phyloP scores from a whole-genome alignment of 306 rosid species.

The Comarum palustre region DNA sequence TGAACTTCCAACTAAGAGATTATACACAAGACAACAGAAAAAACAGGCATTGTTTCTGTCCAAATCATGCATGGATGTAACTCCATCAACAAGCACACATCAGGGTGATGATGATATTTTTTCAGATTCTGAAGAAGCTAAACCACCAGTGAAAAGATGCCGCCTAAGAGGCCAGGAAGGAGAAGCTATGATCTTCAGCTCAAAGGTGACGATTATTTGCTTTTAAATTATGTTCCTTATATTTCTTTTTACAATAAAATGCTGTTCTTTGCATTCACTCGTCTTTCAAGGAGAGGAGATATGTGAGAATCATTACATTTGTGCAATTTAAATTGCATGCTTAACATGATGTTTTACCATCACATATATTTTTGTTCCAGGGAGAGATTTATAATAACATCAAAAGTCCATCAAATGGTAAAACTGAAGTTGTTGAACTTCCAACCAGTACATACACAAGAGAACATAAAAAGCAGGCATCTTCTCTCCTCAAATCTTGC shows the following conservation, averaged over 20 bases:
- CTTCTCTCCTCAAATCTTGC: not conserved
- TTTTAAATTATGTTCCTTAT: not conserved
- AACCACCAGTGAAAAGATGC: not conserved
- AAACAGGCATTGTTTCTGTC: not conserved
- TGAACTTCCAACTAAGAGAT: slow-evolving; percentile 5
- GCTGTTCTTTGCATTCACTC: not conserved
- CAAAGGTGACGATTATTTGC: slow-evolving; percentile 2
- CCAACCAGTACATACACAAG: not conserved
- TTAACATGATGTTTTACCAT: not conserved
- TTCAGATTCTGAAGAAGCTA: slow-evolving; percentile 3
- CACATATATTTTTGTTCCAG: not conserved
- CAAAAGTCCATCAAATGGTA: not conserved
- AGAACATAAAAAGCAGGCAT: not conserved
- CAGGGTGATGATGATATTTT: not conserved
- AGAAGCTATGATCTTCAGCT: not conserved
- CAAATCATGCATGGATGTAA: not conserved
- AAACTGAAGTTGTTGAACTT: slow-evolving; percentile 9
- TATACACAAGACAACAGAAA: slow-evolving; percentile 10
- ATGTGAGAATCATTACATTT: not conserved
- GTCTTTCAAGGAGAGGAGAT: not conserved
- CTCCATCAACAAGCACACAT: not conserved
- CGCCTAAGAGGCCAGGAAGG: slow-evolving; percentile 1
- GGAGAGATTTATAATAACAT: not conserved
- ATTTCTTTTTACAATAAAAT: not conserved
- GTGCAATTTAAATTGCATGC: slow-evolving; percentile 2